Evolutionary conservation across 2,329 filamentous ascomycete species (phyloP).

Genomic region (Neofusicoccum sp.): DNA sequence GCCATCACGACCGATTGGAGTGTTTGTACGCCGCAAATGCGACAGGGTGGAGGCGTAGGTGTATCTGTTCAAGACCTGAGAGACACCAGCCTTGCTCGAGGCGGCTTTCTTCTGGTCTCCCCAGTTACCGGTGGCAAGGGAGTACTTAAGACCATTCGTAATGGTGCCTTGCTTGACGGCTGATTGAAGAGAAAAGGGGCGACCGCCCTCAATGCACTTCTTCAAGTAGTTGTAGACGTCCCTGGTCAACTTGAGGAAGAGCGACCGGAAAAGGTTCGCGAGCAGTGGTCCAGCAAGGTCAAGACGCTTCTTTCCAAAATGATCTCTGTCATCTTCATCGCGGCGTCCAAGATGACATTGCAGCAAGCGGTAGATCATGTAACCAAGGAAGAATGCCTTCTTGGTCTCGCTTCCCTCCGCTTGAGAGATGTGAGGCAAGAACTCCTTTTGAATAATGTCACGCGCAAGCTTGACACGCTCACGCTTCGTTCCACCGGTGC

Average conservation of each 20-base stretch:
- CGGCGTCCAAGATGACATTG: slow-evolving; percentile 91
- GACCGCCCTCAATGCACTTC: slow-evolving; percentile 84
- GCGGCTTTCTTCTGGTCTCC: slow-evolving; percentile 99
- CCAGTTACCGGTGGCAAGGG: slow-evolving; percentile 97
- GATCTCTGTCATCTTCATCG: slow-evolving; percentile 95
- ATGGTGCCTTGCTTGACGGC: slow-evolving; percentile 90
- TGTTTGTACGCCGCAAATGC: slow-evolving; percentile 96
- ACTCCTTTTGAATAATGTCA: slow-evolving; percentile 96
- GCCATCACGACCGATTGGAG: slow-evolving; percentile 94
- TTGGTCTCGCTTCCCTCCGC: slow-evolving; percentile 90
- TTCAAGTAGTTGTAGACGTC: slow-evolving; percentile 91
- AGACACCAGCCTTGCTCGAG: slow-evolving; percentile 93
- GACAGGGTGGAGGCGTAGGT: slow-evolving; percentile 96
- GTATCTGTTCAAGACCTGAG: slow-evolving; percentile 96
- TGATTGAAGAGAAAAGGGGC: slow-evolving; percentile 86
- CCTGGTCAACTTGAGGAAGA: slow-evolving; percentile 87
- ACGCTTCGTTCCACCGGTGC: slow-evolving; percentile 73
- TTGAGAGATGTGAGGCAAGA: slow-evolving; percentile 95
- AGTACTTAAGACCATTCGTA: slow-evolving; percentile 94
- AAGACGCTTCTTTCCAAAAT: slow-evolving; percentile 97
- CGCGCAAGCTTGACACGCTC: slow-evolving; percentile 90
- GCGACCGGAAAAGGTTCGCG: slow-evolving; percentile 91
- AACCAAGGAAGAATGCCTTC: slow-evolving; percentile 97
- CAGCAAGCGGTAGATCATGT: slow-evolving; percentile 96
- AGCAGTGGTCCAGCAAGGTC: slow-evolving; percentile 93